Base-by-base conservation (phyloP, 805 yeast species). In the Wickerhamomyces ciferrii region DNA sequence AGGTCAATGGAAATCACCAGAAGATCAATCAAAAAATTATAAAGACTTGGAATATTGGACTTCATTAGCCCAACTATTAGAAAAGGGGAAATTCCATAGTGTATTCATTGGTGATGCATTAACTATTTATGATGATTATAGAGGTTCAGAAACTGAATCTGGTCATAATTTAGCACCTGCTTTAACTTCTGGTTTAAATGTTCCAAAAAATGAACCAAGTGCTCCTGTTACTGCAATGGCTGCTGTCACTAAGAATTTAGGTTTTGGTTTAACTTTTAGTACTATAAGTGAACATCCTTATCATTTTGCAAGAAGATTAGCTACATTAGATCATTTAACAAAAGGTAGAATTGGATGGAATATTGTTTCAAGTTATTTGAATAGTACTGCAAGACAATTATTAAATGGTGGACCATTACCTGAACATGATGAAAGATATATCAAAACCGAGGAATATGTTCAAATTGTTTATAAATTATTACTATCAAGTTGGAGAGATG, bases 311-410 rank as follows among this genome's bases (percentile, higher is more conserved):
- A 57, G 73, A 53, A 56, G 74, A 44, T 53, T 69, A 41, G 69
- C 72, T 7, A 66, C 74, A 2, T 58, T 70, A 36, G 74, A 69
- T 46, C 74, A 69, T 49, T 56, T 70, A 45, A 63, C 73, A 2
- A 59, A 61, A 25, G 74, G 75, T 9, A 59, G 74, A 49, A 48
- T 70, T 46, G 74, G 74, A 21, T 70, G 74, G 74, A 70, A 70
- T 48, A 62, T 70, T 13, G 74, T 70, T 18, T 59, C 70, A 19
- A 63, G 70, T 9, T 68, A 68, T 41, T 53, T 69, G 41, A 69
- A 67, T 39, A 60, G 67, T 51, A 72, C 72, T 8, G 65, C 72
- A 5, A 53, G 66, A 48, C 66, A 68, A 48, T 49, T 66, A 18
- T 52, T 66, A 21, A 67, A 68, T 40, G 63, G 62, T 4, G 65